phyloP scores from a whole-genome alignment of 768 basidiomycete species.

The Boletus tylopilopsis region DNA sequence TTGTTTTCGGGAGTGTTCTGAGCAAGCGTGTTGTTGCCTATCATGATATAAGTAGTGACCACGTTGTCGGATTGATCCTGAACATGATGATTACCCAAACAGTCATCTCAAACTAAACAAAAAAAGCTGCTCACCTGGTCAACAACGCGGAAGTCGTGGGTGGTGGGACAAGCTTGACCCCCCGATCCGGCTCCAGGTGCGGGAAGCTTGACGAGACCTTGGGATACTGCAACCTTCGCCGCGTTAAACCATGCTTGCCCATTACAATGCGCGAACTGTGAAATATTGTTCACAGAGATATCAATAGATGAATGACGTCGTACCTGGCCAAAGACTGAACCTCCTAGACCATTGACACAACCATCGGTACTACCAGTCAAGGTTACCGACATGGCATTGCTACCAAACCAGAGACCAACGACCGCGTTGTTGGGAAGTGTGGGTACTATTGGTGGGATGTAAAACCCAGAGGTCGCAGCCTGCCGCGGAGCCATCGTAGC shows the following conservation, averaged over 20 bases:
- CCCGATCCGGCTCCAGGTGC: constrained; percentile 17
- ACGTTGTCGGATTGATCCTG: constrained; percentile 30
- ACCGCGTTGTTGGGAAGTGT: constrained; percentile 22
- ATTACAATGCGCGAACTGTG: constrained; percentile 26
- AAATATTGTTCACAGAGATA: not conserved
- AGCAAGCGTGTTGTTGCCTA: constrained; percentile 20
- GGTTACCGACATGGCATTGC: constrained; percentile 21
- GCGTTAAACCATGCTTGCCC: constrained; percentile 24
- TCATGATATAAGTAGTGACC: constrained; percentile 26
- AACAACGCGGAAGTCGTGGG: constrained; percentile 26
- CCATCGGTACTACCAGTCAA: constrained; percentile 19
- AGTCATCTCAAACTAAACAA: not conserved
- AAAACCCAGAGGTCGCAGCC: constrained; percentile 17
- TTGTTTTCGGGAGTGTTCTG: constrained; percentile 25
- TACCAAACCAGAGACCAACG: constrained; percentile 29
- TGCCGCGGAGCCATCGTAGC: constrained; percentile 7
- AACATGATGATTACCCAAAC: not conserved
- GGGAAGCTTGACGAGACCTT: constrained; percentile 19
- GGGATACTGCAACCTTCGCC: constrained; percentile 15
- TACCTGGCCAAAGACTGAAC: constrained; percentile 27
- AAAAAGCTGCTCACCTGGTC: constrained; percentile 15
- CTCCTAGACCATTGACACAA: constrained; percentile 22
- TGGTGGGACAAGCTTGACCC: constrained; percentile 25
- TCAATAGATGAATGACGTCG: not conserved
- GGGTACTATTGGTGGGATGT: constrained; percentile 19